These are phyloP conservation scores for Jamesozyma spencerorum DNA, from an alignment of 805 yeast species.

Conservation along the genomic window DNA sequence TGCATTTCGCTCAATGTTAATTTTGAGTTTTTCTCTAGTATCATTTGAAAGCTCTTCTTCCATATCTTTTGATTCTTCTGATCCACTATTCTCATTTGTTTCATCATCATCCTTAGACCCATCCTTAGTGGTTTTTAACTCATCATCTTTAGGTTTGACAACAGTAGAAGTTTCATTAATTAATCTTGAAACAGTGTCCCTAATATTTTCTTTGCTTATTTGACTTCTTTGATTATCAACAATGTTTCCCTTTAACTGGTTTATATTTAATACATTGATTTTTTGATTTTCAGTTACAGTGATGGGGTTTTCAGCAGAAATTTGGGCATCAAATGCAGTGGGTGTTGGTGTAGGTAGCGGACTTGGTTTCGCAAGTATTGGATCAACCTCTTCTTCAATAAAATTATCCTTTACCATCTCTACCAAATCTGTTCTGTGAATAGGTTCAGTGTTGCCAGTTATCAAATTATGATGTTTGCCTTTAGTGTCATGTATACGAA, in stretches of 20 bases:
- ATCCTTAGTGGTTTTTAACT: neutral
- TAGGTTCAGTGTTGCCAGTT: slow-evolving; percentile 1
- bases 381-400: neutral
- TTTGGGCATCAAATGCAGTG: too few relatives aligned
- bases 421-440: slow-evolving; percentile 6
- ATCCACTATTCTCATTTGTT: neutral
- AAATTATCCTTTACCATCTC: slow-evolving; percentile 4
- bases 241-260: too few relatives aligned
- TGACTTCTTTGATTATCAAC: too few relatives aligned
- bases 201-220: neutral
- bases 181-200: neutral
- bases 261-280: too few relatives aligned
- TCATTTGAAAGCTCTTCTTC: neutral
- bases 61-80: neutral
- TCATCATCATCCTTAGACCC: neutral
- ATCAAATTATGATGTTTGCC: neutral
- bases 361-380: neutral
- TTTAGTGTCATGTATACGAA: slow-evolving; percentile 4
- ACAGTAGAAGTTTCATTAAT: neutral
- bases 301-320: too few relatives aligned
- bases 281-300: too few relatives aligned
- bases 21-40: neutral
- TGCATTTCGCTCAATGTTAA: too few relatives aligned
- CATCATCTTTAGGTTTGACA: neutral
- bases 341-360: neutral